These are phyloP conservation scores for Exophiala dermatitidis DNA, from an alignment of 2,329 filamentous ascomycete species.

Conservation along the genomic window DNA sequence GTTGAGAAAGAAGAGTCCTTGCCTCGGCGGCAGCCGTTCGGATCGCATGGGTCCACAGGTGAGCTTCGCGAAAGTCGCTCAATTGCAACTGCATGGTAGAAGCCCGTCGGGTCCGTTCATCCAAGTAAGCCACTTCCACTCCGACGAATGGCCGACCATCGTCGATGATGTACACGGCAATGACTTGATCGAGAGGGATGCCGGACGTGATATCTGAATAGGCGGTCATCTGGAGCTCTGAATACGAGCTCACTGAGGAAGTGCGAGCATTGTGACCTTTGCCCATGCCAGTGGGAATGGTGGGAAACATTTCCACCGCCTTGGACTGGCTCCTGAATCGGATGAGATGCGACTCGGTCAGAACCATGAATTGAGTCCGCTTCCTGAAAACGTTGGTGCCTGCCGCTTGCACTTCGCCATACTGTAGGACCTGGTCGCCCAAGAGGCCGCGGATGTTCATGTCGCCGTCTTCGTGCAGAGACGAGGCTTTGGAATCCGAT, in stretches of 20 bases:
- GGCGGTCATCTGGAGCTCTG: slow-evolving; percentile 53
- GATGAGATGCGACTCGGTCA: slow-evolving; percentile 61
- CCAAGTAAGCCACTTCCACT: slow-evolving; percentile 60
- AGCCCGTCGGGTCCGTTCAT: slow-evolving; percentile 56
- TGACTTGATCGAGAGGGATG: slow-evolving; percentile 58
- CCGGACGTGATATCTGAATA: slow-evolving; percentile 48
- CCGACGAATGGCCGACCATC: slow-evolving; percentile 60
- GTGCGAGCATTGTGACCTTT: slow-evolving; percentile 46
- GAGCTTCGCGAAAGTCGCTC: slow-evolving; percentile 56
- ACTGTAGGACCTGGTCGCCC: slow-evolving; percentile 50
- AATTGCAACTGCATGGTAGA: slow-evolving; percentile 59
- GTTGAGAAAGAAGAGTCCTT: slow-evolving; percentile 28
- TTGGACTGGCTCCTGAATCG: slow-evolving; percentile 62
- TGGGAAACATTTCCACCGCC: slow-evolving; percentile 57
- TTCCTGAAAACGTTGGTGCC: slow-evolving; percentile 60
- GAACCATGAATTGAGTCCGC: slow-evolving; percentile 64
- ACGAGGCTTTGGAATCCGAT: slow-evolving; percentile 46
- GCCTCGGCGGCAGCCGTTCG: slow-evolving; percentile 45
- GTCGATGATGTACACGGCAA: slow-evolving; percentile 60
- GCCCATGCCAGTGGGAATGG: slow-evolving; percentile 38
- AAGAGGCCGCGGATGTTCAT: slow-evolving; percentile 31
- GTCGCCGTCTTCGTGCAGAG: slow-evolving; percentile 42
- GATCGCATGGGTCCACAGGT: slow-evolving; percentile 58
- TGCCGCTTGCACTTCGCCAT: slow-evolving; percentile 64
- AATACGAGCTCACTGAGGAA: slow-evolving; percentile 54